These are phyloP conservation scores for Coprinopsis cinerea DNA, from an alignment of 768 basidiomycete species.

Conservation along the genomic window DNA sequence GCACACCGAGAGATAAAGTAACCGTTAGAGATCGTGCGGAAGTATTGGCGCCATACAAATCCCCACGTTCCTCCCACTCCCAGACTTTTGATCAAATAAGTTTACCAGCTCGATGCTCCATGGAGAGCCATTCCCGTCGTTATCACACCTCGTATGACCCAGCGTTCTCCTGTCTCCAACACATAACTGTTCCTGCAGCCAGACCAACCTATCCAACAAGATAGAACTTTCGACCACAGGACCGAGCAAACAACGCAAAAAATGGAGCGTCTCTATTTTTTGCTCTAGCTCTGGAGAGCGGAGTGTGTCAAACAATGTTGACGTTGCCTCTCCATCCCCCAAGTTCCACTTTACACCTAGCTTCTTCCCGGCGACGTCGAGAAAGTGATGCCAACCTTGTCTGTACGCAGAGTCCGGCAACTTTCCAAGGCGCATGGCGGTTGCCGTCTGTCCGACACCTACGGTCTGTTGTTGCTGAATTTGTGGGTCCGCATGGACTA, in stretches of 20 bases:
- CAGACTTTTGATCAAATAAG: conserved; percentile 66
- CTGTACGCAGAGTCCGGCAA: conserved; percentile 45
- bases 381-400: conserved; percentile 41
- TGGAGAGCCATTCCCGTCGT: conserved; percentile 2
- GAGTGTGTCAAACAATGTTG: background rate
- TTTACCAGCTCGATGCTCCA: conserved; percentile 44
- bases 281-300: conserved; percentile 24
- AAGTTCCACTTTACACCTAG: conserved; percentile 21
- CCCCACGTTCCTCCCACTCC: conserved; percentile 69
- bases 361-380: conserved; percentile 22
- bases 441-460: conserved; percentile 3
- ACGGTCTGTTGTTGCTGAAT: background rate
- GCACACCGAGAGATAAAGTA: too few species aligned
- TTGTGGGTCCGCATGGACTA: background rate
- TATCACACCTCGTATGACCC: background rate
- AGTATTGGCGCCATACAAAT: conserved; percentile 41
- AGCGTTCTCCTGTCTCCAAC: background rate
- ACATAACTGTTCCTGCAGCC: conserved; percentile 42
- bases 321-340: background rate
- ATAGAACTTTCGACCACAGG: conserved; percentile 63
- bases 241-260: conserved; percentile 63
- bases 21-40: too few species aligned
- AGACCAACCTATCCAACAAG: conserved; percentile 53
- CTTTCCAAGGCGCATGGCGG: conserved; percentile 30
- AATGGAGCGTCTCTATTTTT: conserved; percentile 53